Evolutionary conservation across 202 grass and related monocot genomes (phyloP), one percentile per base, ranked within the genome.

Genomic region (Zoysia matrella): DNA sequence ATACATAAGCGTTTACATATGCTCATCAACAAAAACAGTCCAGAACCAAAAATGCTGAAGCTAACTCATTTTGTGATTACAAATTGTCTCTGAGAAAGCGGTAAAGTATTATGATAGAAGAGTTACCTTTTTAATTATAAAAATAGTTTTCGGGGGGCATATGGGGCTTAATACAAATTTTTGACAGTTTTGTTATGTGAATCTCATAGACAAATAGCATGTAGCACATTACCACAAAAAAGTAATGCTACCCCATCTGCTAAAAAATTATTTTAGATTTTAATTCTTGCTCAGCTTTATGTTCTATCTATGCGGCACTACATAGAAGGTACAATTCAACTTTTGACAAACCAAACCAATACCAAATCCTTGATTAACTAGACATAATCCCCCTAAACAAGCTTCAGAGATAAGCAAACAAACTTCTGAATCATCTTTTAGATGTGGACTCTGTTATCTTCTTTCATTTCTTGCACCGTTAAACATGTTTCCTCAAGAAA

Each of bases 1-100:
- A 60, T 60, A 18, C 43, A 46, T 64, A 60, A 4, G 5, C 45
- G 5, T 46, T 43, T 36, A 43, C 2, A 2, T 10, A 52, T 52
- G 44, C 15, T 63, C 58, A 54, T 82, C 48, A 82, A 82, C 14
- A 7, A 83, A 74, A 47, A 66, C 50, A 74, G 13, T 53, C 16
- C 16, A 46, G 45, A 46, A 46, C 45, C 45, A 4, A 46, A 46
- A 46, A 46, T 67, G 42, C 77, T 39, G 52, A 57, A 69, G 51
- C 36, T 47, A 80, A 13, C 10, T 18, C n/a, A 8, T 41, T 61
- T 64, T 63, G 1, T 60, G 11, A 70, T 50, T 60, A 58, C 60
- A 11, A 55, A 14, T 56, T 47, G 13, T 22, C 7, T 49, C 47
- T 81, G 45, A 81, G 30, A 8, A 81, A 52, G 30, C 72, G 55